Base-by-base conservation (phyloP, 352 stramenopile species). In the Pythium utonaiense region DNA sequence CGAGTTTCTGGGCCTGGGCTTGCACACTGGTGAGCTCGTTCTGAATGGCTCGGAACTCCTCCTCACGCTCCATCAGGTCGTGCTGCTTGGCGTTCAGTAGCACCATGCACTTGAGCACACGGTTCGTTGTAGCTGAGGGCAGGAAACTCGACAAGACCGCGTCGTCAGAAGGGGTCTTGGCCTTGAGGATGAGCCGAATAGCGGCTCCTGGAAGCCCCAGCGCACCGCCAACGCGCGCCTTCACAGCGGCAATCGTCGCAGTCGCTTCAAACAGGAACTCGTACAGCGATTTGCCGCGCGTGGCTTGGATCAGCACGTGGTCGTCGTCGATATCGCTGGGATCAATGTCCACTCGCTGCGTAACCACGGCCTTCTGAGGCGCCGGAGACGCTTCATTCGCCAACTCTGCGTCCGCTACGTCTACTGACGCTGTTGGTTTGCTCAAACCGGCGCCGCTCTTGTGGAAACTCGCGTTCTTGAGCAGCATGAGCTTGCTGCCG, bases 31-130 rank as follows among this genome's bases (percentile, higher is more conserved):
- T 72, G n/a, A 89, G 62, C 24, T 87, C 79, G 64, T 89, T 89
- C 27, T 85, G 71, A 36, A 88, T 68, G 33, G 71, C 63, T 34
- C 72, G 75, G 22, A 91, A 69, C n/a, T 86, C 74, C 24, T 88
- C 73, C 34, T 87, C 74, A 38, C 82, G 83, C 62, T 91, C 81
- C 24, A 80, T 56, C 24, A 87, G 55, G 17, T 75, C 69, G 58
- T 92, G 78, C 51, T 87, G 77, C 57, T 80, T 74, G 1, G 66
- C 77, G 27, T 84, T 66, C 2, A 92, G 67, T 27, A 92, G 54
- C 57, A 80, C 77, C 83, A 92, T 90, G 41, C 71, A 83, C 70
- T 89, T 92, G 64, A 92, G 25, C 30, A 60, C 27, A 10, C 74
- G 74, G 30, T 69, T 16, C 21, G 62, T 21, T 16, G 42, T 22